Percentiles rank a stretch among this genome's conserved stretches.
Conservation (phyloP, 495 filamentous ascomycete genomes). For the Opeltia flavorubescens region DNA sequence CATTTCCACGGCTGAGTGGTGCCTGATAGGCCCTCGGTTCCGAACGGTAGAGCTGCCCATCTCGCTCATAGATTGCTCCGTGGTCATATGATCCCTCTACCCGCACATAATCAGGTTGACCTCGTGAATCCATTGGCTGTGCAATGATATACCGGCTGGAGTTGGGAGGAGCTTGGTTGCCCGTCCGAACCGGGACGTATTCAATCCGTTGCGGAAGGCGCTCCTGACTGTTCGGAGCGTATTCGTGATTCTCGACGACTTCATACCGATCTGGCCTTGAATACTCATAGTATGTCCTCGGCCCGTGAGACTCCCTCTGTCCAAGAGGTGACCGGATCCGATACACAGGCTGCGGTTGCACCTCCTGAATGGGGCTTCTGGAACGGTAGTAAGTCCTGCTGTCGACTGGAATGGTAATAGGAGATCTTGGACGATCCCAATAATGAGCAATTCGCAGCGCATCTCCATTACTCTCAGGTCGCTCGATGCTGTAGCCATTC, state of each 20-base stretch:
- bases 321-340: slow-evolving; percentile 8
- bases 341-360: slow-evolving; percentile 6
- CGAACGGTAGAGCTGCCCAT: slow-evolving; percentile 11
- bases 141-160: slow-evolving; percentile 10
- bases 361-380: slow-evolving; percentile 11
- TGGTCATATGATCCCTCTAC: slow-evolving; percentile 8
- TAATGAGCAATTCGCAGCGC: slow-evolving; percentile 2
- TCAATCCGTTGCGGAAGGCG: slow-evolving; percentile 10
- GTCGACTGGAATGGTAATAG: slow-evolving; percentile 8
- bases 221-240: slow-evolving; percentile 4
- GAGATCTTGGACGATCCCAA: slow-evolving; percentile 11
- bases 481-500: slow-evolving; percentile 1
- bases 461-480: slow-evolving; percentile 2
- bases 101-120: slow-evolving; percentile 8
- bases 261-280: slow-evolving; percentile 10
- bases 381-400: slow-evolving; percentile 13
- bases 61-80: slow-evolving; percentile 11
- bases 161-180: slow-evolving; percentile 2
- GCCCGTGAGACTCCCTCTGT: slow-evolving; percentile 4
- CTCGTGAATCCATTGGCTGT: slow-evolving; percentile 8
- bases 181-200: slow-evolving; percentile 11
- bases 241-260: slow-evolving; percentile 9
- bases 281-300: slow-evolving; percentile 7
- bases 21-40: not conserved
- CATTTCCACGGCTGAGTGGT: not conserved